phyloP scores from a whole-genome alignment of 2,329 filamentous ascomycete genomes.

The Fusarium albosuccineum region DNA sequence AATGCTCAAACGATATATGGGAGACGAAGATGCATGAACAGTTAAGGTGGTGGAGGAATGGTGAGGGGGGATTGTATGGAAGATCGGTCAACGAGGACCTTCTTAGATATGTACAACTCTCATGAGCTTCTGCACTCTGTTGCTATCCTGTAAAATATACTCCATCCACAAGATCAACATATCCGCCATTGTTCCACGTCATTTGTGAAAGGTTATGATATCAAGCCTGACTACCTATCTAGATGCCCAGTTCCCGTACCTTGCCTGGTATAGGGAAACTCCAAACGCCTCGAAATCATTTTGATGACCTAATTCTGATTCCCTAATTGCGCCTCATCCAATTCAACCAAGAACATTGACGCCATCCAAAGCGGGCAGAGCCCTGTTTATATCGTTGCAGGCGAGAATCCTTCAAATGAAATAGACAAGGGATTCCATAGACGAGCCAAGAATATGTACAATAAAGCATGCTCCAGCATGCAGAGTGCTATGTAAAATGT shows the following conservation, averaged over 20 bases:
- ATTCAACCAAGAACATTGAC: slow-evolving; percentile 2
- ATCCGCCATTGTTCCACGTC: too few species aligned
- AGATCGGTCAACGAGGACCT: slow-evolving; percentile 15
- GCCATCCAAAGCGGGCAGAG: slow-evolving; percentile 13
- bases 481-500: background rate
- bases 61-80: slow-evolving; percentile 12
- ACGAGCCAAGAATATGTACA: slow-evolving; percentile 15
- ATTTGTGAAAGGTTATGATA: background rate
- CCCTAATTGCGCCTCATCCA: background rate
- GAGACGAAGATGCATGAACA: slow-evolving; percentile 1
- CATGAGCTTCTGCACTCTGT: slow-evolving; percentile 1
- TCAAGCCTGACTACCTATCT: slow-evolving; percentile 24
- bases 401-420: slow-evolving; percentile 1
- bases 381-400: slow-evolving; percentile 17
- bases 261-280: slow-evolving; percentile 34
- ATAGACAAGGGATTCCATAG: background rate
- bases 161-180: slow-evolving; percentile 1
- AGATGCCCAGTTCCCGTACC: slow-evolving; percentile 8
- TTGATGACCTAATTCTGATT: slow-evolving; percentile 1
- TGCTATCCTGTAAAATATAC: slow-evolving; percentile 26
- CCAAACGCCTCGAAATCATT: slow-evolving; percentile 26
- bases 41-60: background rate
- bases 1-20: too few species aligned
- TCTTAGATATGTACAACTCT: slow-evolving; percentile 33
- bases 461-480: slow-evolving; percentile 12